Conservation (phyloP, 2,329 filamentous ascomycete species). For the Gremmenia infestans region DNA sequence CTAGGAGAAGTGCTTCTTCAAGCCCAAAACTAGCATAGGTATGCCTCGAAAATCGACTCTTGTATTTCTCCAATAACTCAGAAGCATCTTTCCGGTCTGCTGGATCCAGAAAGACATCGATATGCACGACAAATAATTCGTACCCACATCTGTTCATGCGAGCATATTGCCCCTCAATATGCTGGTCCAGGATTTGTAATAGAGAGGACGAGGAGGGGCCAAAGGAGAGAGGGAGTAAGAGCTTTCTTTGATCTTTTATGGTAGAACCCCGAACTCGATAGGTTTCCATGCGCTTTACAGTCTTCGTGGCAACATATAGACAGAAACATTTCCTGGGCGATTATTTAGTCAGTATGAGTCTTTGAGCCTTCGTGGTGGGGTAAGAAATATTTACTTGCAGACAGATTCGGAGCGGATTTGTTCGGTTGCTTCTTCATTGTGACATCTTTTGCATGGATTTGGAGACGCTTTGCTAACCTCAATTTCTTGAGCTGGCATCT, state of each 20-base stretch:
- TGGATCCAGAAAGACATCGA: slow-evolving; percentile 30
- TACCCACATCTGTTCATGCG: slow-evolving; percentile 63
- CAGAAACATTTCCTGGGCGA: slow-evolving; percentile 64
- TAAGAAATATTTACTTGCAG: slow-evolving; percentile 26
- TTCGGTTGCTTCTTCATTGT: slow-evolving; percentile 23
- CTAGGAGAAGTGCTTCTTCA: slow-evolving; percentile 52
- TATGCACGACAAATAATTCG: slow-evolving; percentile 56
- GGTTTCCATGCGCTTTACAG: slow-evolving; percentile 69
- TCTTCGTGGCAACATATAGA: slow-evolving; percentile 72
- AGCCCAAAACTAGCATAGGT: slow-evolving; percentile 59
- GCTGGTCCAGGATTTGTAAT: slow-evolving; percentile 68
- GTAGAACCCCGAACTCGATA: slow-evolving; percentile 46
- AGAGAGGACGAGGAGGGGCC: slow-evolving; percentile 76
- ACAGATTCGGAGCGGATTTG: slow-evolving; percentile 31
- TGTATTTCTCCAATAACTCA: slow-evolving; percentile 41
- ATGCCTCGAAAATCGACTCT: slow-evolving; percentile 60
- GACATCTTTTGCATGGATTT: slow-evolving; percentile 28
- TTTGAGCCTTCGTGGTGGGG: background rate
- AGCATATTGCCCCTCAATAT: slow-evolving; percentile 59
- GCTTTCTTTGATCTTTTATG: slow-evolving; percentile 35
- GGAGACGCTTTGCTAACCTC: background rate
- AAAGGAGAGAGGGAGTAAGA: slow-evolving; percentile 77
- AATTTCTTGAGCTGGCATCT: background rate
- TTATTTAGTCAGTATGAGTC: slow-evolving; percentile 13
- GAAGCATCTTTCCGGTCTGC: slow-evolving; percentile 24